Conservation (phyloP, 192 early-diverging fungal genomes). For the Podila minutissima region DNA sequence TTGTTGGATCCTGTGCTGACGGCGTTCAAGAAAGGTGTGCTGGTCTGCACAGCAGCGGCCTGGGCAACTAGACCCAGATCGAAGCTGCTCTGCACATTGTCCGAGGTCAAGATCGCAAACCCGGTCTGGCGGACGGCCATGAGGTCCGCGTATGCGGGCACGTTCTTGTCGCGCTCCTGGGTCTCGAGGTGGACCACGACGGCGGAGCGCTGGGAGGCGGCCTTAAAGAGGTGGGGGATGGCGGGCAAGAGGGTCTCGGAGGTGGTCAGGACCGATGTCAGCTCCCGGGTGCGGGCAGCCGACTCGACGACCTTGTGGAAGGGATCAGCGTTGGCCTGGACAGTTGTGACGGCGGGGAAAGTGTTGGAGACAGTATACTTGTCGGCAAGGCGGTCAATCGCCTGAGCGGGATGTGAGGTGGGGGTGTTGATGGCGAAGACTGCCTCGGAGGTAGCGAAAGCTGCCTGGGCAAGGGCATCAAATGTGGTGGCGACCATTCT, state of each 20-base stretch:
- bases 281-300: constrained; percentile 23
- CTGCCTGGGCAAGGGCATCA: constrained; percentile 55
- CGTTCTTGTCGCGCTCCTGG: constrained; percentile 53
- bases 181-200: constrained; percentile 66
- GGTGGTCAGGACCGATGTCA: constrained; percentile 40
- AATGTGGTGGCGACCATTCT: constrained; percentile 48
- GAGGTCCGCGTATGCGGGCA: constrained; percentile 60
- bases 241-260: constrained; percentile 54
- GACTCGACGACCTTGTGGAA: constrained; percentile 39
- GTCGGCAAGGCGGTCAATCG: constrained; percentile 37
- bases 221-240: constrained; percentile 67
- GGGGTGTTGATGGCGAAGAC: constrained; percentile 41
- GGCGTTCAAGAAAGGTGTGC: constrained; percentile 73
- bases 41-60: constrained; percentile 68
- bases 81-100: constrained; percentile 79
- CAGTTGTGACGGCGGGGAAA: constrained; percentile 35
- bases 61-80: constrained; percentile 87
- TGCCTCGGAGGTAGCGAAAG: constrained; percentile 43
- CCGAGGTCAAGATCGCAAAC: constrained; percentile 80
- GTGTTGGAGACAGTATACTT: constrained; percentile 48
- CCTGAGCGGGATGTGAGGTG: constrained; percentile 24
- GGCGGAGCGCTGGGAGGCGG: constrained; percentile 56
- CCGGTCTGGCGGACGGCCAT: constrained; percentile 83
- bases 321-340: constrained; percentile 46
- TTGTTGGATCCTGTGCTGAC: constrained; percentile 47